Percentiles rank a stretch among this genome's conserved stretches.
Evolutionary conservation across 441 rosid species (phyloP).

Genomic region (Croton setiger): DNA sequence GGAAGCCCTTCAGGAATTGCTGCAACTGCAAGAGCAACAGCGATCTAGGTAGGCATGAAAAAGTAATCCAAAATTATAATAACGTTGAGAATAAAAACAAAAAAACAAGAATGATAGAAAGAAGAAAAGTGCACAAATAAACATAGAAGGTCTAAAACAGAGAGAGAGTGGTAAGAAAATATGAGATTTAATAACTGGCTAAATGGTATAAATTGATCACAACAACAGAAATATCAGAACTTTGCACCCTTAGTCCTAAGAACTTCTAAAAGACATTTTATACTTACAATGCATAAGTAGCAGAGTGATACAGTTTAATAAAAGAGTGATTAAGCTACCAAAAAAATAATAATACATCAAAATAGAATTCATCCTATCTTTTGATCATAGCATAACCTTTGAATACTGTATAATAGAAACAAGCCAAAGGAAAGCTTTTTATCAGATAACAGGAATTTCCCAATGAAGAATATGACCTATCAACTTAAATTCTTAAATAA

Average conservation of each 20-base stretch:
- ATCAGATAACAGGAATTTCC: not conserved
- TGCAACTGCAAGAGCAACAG: constrained; percentile 99
- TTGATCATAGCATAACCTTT: not conserved
- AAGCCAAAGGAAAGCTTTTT: not conserved
- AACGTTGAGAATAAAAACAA: not conserved
- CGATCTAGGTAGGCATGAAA: constrained; percentile 66
- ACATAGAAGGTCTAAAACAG: not conserved
- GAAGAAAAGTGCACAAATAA: not conserved
- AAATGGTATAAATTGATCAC: not conserved
- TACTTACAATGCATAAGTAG: not conserved
- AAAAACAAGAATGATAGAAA: not conserved
- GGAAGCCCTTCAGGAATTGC: constrained; percentile 99
- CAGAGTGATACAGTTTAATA: not conserved
- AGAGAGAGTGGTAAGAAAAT: not conserved
- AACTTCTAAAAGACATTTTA: not conserved
- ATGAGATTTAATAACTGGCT: not conserved
- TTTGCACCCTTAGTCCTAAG: not conserved
- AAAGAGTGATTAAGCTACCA: not conserved
- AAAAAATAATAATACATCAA: not conserved
- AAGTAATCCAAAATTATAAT: constrained; percentile 16
- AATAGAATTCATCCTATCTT: not conserved
- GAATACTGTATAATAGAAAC: not conserved
- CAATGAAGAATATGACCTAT: not conserved
- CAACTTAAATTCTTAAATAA: constrained; percentile 4
- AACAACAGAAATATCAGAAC: not conserved